Evolutionary conservation across 371 early-diverging fungal genomes (phyloP).

Genomic region (Mortierella sp.): DNA sequence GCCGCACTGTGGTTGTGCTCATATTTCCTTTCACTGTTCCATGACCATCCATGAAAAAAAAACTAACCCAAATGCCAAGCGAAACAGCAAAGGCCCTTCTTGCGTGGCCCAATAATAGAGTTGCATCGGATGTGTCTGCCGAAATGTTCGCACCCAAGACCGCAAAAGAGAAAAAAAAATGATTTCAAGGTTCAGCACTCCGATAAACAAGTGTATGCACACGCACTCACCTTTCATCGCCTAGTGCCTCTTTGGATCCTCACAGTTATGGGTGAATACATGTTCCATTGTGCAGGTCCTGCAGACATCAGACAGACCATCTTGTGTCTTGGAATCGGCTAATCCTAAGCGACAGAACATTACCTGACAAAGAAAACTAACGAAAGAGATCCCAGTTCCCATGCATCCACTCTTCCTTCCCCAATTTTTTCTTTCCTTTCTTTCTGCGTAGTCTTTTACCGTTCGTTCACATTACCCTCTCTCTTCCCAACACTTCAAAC

Average conservation of each 20-base stretch:
- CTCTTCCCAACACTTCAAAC: too few species aligned
- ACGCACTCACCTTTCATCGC: neutral
- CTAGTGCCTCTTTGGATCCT: too few species aligned
- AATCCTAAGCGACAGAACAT: neutral
- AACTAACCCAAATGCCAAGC: neutral
- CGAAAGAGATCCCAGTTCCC: neutral
- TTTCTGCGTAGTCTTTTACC: neutral
- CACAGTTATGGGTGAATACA: too few species aligned
- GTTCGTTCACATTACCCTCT: neutral
- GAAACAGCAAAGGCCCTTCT: too few species aligned
- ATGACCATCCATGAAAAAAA: neutral
- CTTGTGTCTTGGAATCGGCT: neutral
- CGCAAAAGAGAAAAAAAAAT: neutral
- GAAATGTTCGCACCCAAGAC: neutral
- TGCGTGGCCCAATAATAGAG: constrained; percentile 4
- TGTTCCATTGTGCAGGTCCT: too few species aligned
- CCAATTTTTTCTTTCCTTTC: neutral
- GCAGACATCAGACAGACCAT: too few species aligned
- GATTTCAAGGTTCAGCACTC: constrained; percentile 1
- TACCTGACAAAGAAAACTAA: neutral
- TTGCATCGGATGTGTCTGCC: constrained; percentile 4
- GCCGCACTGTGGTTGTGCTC: neutral
- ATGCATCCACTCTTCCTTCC: neutral
- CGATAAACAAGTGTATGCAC: neutral
- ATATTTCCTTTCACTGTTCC: neutral